Percentiles rank a stretch among this genome's conserved stretches.
phyloP scores from a whole-genome alignment of 2,329 filamentous ascomycete species.

The Plenodomus lindquistii region DNA sequence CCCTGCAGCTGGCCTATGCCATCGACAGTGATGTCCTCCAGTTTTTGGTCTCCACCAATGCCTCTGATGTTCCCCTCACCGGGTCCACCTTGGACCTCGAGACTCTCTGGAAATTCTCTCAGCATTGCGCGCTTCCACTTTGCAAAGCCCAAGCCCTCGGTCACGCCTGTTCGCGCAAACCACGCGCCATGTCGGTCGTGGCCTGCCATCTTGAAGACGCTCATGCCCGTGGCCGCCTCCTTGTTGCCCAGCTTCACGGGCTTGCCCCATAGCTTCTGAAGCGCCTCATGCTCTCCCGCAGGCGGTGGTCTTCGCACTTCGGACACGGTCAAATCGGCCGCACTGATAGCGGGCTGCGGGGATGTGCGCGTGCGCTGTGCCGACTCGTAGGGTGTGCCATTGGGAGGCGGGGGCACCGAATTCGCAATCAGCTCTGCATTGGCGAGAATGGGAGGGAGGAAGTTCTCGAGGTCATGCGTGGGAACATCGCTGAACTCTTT shows the following conservation, averaged over 20 bases:
- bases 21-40: conserved; percentile 66
- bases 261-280: conserved; percentile 86
- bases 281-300: conserved; percentile 57
- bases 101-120: conserved; percentile 76
- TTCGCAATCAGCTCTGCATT: conserved; percentile 73
- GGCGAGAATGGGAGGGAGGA: conserved; percentile 48
- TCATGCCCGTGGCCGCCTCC: conserved; percentile 76
- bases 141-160: conserved; percentile 75
- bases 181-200: conserved; percentile 84
- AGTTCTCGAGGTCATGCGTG: conserved; percentile 45
- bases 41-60: conserved; percentile 76
- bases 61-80: conserved; percentile 79
- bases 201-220: conserved; percentile 76
- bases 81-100: conserved; percentile 70
- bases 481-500: conserved; percentile 52
- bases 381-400: conserved; percentile 50
- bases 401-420: conserved; percentile 68
- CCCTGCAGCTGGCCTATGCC: conserved; percentile 67
- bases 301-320: conserved; percentile 54
- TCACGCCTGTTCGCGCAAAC: conserved; percentile 85
- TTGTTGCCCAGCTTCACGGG: conserved; percentile 72
- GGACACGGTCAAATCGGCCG: conserved; percentile 58
- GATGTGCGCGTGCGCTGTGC: conserved; percentile 61
- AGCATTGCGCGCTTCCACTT: conserved; percentile 78
- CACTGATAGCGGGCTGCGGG: conserved; percentile 55